Base-by-base conservation (phyloP, 495 filamentous ascomycete genomes). In the Penicillium canariense region DNA sequence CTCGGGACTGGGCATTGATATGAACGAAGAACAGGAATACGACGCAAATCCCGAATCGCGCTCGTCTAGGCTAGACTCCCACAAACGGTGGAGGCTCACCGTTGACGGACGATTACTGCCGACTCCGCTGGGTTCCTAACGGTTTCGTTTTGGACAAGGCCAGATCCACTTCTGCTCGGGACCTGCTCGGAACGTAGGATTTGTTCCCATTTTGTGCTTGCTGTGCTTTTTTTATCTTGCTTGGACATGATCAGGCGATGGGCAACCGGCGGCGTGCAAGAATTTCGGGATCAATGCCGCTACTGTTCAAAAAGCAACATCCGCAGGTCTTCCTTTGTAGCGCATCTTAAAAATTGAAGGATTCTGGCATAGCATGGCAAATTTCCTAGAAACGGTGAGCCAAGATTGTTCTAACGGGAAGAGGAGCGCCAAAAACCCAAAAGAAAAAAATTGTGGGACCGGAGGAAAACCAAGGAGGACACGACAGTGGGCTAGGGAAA, bases 91-190 rank as follows among this genome's bases (percentile, higher is more conserved):
- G 44, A 46, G 25, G 23, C 17, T 46, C 26, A 51, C 36, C 22
- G 12, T 28, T 48, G 43, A 52, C 39, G 32, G 17, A 22, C 4
- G 7, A 17, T 12, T 30, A 18, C 15, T 18, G 30, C 35, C 26
- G 27, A 43, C 63, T 66, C 63, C 63, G 54, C 54, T 53, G 52
- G 44, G 60, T 56, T 49, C 43, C 8, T 44, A 56, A 60, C 60
- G 60, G 59, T 49, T 28, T 58, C 52, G 32, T 32, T 28, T 28
- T 5, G 8, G 27, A 38, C 61, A 54, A 44, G 40, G 54, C 30
- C 14, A 49, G 40, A 28, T 53, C 52, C 55, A 56, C 58, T 58
- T 49, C n/a, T 17, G 17, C 32, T 60, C 53, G 56, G 60, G 55
- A 56, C 62, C 53, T 31, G 35, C 17, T 27, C 40, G 53, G 52